Base-by-base conservation (phyloP, 176 grass and related monocot species). In the Avena atlantica region DNA sequence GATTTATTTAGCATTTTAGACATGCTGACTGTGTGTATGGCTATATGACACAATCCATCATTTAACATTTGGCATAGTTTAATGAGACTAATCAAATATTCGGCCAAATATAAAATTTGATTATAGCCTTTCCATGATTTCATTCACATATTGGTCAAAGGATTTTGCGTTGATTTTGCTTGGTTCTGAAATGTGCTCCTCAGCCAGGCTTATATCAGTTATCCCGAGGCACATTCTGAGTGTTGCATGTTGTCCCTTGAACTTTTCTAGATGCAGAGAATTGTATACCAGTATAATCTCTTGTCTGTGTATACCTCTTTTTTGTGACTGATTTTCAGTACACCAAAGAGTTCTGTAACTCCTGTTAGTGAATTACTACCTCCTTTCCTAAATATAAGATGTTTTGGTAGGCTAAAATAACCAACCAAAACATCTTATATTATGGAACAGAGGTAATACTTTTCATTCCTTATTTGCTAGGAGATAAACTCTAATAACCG, bases 381-480 rank as follows among this genome's bases (percentile, higher is more conserved):
- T 40, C 37, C 37, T 40, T 40, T 40, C 37, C 37, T 40, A 40
- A 40, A 40, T 40, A 40, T 40, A 40, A 40, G 37, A 40, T 40
- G 37, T 40, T 40, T 40, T 40, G 37, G 37, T 40, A 40, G 37
- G 37, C 37, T 40, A 40, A 40, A 40, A 40, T 40, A 40, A 40
- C 37, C 37, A 40, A 40, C 37, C 37, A 40, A 40, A 40, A 40
- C 37, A 40, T 40, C 37, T 40, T 40, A 40, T 40, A 40, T 40
- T 40, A 40, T 40, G 37, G 37, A 40, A 40, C 37, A 40, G 37
- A 40, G 37, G 37, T 40, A 40, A 40, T 40, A 40, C 49, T 67
- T 79, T 52, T 50, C 19, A 15, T 74, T 75, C 42, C 24, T 66
- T 65, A 49, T 87, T 42, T 76, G 34, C 53, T 84, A 77, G 13